phyloP scores from a whole-genome alignment of 345 rosid genomes.

The Sisymbrium irio region DNA sequence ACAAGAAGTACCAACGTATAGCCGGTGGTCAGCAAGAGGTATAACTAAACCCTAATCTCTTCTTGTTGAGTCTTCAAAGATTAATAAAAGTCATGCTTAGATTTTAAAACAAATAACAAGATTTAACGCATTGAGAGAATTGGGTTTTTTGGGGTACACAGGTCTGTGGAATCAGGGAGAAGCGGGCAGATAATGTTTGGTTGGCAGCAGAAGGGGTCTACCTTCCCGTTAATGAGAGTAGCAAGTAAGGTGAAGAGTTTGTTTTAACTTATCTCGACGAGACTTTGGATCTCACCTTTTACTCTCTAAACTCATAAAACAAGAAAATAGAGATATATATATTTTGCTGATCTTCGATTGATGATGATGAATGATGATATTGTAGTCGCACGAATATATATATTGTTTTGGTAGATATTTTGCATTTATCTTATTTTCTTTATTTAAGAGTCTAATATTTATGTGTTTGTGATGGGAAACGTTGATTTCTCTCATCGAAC shows the following conservation, averaged over 20 bases:
- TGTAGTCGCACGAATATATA: conserved; percentile 13
- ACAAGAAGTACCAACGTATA: conserved; percentile 92
- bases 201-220: conserved; percentile 96
- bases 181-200: conserved; percentile 86
- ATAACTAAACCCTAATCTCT: not conserved
- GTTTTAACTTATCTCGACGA: not conserved
- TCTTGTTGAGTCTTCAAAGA: not conserved
- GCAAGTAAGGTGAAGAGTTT: conserved; percentile 28
- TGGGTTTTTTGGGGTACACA: conserved; percentile 7
- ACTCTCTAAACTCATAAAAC: conserved; percentile 24
- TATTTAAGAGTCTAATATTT: not conserved
- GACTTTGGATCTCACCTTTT: conserved; percentile 15
- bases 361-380: not conserved
- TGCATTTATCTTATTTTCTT: not conserved
- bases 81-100: not conserved
- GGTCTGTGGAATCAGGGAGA: conserved; percentile 90
- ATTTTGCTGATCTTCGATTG: conserved; percentile 18
- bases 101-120: not conserved
- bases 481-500: not conserved
- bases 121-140: not conserved
- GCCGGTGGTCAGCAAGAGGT: conserved; percentile 99
- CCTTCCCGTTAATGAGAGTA: conserved; percentile 69
- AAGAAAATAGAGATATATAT: conserved; percentile 19
- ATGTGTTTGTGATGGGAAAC: not conserved
- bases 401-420: conserved; percentile 21